Base-by-base conservation (phyloP, 2,329 filamentous ascomycete genomes). In the Alternaria atra region DNA sequence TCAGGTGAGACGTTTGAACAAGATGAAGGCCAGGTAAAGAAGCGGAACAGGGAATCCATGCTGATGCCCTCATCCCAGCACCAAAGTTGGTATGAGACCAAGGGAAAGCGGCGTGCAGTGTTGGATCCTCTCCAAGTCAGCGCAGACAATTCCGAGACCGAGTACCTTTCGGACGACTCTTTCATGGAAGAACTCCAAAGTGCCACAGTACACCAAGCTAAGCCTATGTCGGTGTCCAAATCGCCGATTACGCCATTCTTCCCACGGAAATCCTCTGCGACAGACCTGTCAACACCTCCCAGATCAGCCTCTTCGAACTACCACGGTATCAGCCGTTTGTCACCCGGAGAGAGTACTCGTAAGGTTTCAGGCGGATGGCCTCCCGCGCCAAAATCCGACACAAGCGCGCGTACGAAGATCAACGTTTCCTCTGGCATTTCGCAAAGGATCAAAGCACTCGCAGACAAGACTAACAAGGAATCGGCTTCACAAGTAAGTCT, bases 371-470 rank as follows among this genome's bases (percentile, higher is more conserved):
- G 74, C 34, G 71, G 73, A 30, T 78, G 74, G 75, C 67, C 67
- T 32, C 64, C 71, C 23, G 71, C 69, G 34, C 52, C 70, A 10
- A 72, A 61, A 55, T 61, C 66, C 3, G 75, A 78, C 23, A 68
- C 69, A 3, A 68, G 69, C 17, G 63, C 66, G 13, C 83, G 87
- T 4, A 93, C 91, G 76, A 96, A 94, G 76, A 85, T 90, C 66
- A 95, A 92, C 71, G 87, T 98, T 25, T 94, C 93, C 7, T 93
- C 91, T 8, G 93, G 92, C 68, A 97, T 99, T 62, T 96, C 94
- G 3, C 92, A 94, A 77, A 90, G 95, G 42, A 98, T 98, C 77
- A 96, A 97, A 79, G 93, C 94, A 6, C 83, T 99, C 54, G 92
- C 97, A 75, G 94, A 93, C 77, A 85, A 95, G 56, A 84, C 84